A percentile compares a stretch with the other conserved stretches of the same genome.
Conservation (phyloP, 495 filamentous ascomycete genomes). For the Acidiella bohemica region DNA sequence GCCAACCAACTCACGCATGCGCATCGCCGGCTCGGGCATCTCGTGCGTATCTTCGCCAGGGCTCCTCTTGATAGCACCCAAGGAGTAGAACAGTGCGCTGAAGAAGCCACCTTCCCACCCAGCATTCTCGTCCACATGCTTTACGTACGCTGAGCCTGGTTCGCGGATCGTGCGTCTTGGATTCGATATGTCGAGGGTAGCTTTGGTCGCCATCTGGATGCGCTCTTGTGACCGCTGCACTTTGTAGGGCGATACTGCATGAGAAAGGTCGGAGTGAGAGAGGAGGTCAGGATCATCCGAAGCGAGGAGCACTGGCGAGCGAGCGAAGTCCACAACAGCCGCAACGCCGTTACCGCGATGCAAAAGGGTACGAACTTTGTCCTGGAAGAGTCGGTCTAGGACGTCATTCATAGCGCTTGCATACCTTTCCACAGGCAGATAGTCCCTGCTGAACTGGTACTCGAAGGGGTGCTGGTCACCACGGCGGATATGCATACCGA, state of each 20-base stretch:
- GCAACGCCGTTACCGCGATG: not conserved
- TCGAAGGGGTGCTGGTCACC: slow-evolving; percentile 57
- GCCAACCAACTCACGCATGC: slow-evolving; percentile 50
- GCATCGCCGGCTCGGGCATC: slow-evolving; percentile 38
- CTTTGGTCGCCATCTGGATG: slow-evolving; percentile 50
- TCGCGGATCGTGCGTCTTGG: slow-evolving; percentile 20
- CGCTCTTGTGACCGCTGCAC: slow-evolving; percentile 44
- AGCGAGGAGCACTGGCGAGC: slow-evolving; percentile 38
- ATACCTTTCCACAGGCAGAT: slow-evolving; percentile 53
- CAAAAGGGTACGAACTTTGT: not conserved
- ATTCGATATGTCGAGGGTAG: slow-evolving; percentile 28
- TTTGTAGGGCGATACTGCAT: slow-evolving; percentile 7
- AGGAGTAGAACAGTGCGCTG: slow-evolving; percentile 51
- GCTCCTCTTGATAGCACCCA: slow-evolving; percentile 32
- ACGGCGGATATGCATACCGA: slow-evolving; percentile 59
- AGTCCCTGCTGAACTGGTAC: slow-evolving; percentile 50
- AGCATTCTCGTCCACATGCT: slow-evolving; percentile 50
- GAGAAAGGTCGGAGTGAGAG: slow-evolving; percentile 38
- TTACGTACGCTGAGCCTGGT: slow-evolving; percentile 33
- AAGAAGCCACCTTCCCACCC: slow-evolving; percentile 71
- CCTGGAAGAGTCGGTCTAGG: no score
- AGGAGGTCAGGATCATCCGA: slow-evolving; percentile 63
- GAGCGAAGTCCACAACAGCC: slow-evolving; percentile 22
- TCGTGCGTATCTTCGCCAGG: slow-evolving; percentile 5
- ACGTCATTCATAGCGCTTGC: slow-evolving; percentile 30